Percentiles rank a stretch among this genome's conserved stretches.
Conservation (phyloP, 2,329 filamentous ascomycete species). For the Remersonia thermophila region DNA sequence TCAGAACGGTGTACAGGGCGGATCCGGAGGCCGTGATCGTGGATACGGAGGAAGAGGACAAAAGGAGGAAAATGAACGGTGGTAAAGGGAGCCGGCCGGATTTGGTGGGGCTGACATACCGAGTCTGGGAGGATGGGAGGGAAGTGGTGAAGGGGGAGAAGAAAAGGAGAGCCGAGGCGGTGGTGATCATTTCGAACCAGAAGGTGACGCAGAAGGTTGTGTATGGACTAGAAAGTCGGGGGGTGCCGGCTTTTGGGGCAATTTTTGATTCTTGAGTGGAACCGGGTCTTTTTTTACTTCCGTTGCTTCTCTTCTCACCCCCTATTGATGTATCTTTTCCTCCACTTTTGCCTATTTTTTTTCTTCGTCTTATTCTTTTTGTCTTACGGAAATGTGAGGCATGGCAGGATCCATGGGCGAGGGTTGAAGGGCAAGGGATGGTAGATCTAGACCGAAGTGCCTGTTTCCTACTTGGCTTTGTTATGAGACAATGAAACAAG, state of each 20-base stretch:
- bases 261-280: slow-evolving; percentile 46
- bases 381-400: too few relatives aligned
- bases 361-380: too few relatives aligned
- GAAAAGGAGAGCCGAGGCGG: slow-evolving; percentile 39
- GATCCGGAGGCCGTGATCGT: slow-evolving; percentile 54
- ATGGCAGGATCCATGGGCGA: too few relatives aligned
- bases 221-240: slow-evolving; percentile 53
- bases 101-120: slow-evolving; percentile 24
- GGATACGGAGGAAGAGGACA: slow-evolving; percentile 41
- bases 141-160: slow-evolving; percentile 2
- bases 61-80: slow-evolving; percentile 9
- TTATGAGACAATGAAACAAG: too few relatives aligned
- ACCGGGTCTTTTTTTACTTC: background rate
- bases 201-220: slow-evolving; percentile 55
- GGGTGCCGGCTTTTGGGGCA: slow-evolving; percentile 57
- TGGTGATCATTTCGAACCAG: slow-evolving; percentile 62
- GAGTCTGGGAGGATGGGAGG: slow-evolving; percentile 17
- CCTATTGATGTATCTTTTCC: background rate
- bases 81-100: slow-evolving; percentile 47
- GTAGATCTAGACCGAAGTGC: too few relatives aligned
- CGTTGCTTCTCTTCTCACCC: background rate
- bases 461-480: too few relatives aligned
- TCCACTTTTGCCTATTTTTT: too few relatives aligned
- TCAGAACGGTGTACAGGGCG: slow-evolving; percentile 41
- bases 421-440: too few relatives aligned